Base-by-base conservation (phyloP, 139 green algal species). In the Ettlia oleoabundans region DNA sequence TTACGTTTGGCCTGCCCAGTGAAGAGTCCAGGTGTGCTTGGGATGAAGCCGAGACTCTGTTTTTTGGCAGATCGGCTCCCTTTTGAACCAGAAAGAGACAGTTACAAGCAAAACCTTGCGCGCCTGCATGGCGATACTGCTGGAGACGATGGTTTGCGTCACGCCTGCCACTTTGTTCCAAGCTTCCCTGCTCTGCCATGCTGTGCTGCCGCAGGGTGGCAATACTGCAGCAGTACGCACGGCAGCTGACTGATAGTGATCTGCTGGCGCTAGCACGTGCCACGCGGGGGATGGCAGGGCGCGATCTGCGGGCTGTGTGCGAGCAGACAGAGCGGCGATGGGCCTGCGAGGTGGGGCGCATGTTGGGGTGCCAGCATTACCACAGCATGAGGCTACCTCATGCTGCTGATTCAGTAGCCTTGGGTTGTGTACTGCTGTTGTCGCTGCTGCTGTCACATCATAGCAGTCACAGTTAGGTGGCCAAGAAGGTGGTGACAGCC, bases 291-390 rank as follows among this genome's bases (percentile, higher is more conserved):
- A 91, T 98, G 84, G 92, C 90, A 30, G 95, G 95, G 26, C 78
- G 95, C 0, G 95, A 98, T 77, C 80, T 98, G 42, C 84, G 90
- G 24, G 93, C 97, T 69, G 84, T 97, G 13, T 95, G 91, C 51
- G 95, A 97, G 84, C 87, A 90, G 86, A 89, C 95, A 13, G 95
- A 98, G 91, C 87, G 95, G 26, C 83, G 86, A 24, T 98, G 93
- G 93, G 95, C 95, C 0, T 93, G 90, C 55, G 94, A 93, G 86
- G 91, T 95, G 77, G 28, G 85, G 47, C 15, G 47, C 47, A 10
- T 58, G 47, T 15, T 15, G 10, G 47, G 13, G 18, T n/a, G 55
- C 55, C 55, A 58, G 47, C 47, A 24, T 58, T 15, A 58, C 13
- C 47, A 58, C 47, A 58, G 47, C 47, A 10, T 65, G 55, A 32